Evolutionary conservation across 2,329 filamentous ascomycete genomes (phyloP).

Genomic region (Aphanocladium album): DNA sequence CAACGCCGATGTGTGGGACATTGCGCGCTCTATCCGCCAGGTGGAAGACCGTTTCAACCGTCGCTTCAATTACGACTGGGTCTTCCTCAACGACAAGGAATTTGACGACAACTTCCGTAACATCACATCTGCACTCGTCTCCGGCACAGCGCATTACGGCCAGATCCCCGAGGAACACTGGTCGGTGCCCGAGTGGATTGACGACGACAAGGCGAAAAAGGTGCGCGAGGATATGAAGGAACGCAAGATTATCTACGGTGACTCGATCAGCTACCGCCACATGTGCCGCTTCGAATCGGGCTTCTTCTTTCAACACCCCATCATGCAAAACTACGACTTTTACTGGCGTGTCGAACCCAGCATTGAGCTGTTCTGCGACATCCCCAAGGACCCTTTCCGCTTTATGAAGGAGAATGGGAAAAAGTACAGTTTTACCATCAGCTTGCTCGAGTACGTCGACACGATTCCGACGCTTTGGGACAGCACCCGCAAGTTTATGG

Average conservation of each 20-base stretch:
- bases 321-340: conserved; percentile 97
- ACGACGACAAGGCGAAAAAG: conserved; percentile 85
- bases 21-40: conserved; percentile 90
- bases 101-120: conserved; percentile 94
- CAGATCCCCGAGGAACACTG: conserved; percentile 88
- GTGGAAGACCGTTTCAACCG: conserved; percentile 98
- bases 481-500: conserved; percentile 90
- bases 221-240: conserved; percentile 91
- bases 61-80: conserved; percentile 97
- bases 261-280: conserved; percentile 94
- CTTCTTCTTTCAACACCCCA: conserved; percentile 94
- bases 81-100: conserved; percentile 93
- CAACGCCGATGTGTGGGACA: conserved; percentile 94
- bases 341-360: conserved; percentile 99
- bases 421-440: conserved; percentile 96
- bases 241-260: conserved; percentile 96
- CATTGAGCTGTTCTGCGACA: conserved; percentile 92
- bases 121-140: conserved; percentile 82
- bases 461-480: conserved; percentile 97
- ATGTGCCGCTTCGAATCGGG: conserved; percentile 99
- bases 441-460: conserved; percentile 92
- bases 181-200: conserved; percentile 95
- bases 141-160: conserved; percentile 87
- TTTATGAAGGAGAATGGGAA: conserved; percentile 95
- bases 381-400: conserved; percentile 93